Evolutionary conservation across 2,329 filamentous ascomycete species (phyloP).

Genomic region (Cryphonectria naterciae): DNA sequence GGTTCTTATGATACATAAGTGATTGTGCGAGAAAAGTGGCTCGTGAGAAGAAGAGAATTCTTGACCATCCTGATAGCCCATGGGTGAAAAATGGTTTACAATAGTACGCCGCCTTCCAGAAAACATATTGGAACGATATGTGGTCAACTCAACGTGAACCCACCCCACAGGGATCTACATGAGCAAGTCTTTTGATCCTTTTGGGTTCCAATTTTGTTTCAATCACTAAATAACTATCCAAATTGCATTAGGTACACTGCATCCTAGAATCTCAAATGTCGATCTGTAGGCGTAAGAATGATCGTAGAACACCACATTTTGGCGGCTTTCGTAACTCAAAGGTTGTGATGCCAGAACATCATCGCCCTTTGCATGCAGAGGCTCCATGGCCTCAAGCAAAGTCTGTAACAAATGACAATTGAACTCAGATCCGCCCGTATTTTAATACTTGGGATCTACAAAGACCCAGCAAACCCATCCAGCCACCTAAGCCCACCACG

Average conservation of each 20-base stretch:
- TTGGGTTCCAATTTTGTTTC: not conserved
- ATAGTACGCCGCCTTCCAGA: no score
- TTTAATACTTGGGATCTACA: not conserved
- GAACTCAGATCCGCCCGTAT: not conserved
- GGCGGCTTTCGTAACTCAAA: not conserved
- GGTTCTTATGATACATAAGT: no score
- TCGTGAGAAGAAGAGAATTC: no score
- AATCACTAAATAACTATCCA: not conserved
- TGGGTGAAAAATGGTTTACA: no score
- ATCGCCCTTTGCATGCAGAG: not conserved
- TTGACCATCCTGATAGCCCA: no score
- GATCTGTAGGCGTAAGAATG: no score
- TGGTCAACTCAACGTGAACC: not conserved
- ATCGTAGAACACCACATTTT: not conserved
- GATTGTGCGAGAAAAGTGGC: no score
- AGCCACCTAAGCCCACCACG: slow-evolving; percentile 17
- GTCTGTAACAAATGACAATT: not conserved
- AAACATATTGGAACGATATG: not conserved
- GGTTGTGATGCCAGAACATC: not conserved
- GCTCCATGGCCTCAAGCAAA: not conserved
- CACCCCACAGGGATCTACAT: not conserved
- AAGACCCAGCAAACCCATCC: slow-evolving; percentile 7
- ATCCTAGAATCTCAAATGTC: not conserved
- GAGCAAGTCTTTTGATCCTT: not conserved
- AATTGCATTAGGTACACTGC: not conserved